Evolutionary conservation across 2,329 filamentous ascomycete genomes (phyloP).

Genomic region (Fusarium bulbicola): DNA sequence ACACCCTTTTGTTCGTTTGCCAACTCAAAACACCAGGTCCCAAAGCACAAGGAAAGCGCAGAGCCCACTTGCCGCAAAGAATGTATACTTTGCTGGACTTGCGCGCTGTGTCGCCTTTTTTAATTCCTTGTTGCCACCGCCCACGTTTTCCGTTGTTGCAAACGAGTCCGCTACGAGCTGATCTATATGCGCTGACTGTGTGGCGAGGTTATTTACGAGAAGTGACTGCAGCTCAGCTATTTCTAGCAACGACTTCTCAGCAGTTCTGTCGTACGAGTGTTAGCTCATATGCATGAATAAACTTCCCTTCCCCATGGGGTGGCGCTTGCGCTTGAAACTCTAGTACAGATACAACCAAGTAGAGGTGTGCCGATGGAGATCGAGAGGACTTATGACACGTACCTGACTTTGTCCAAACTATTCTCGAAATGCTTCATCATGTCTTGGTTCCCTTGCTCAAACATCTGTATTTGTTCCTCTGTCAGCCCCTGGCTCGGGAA

Average conservation of each 20-base stretch:
- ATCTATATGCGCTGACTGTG: slow-evolving; percentile 88
- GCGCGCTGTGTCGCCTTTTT: slow-evolving; percentile 80
- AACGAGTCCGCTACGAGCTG: slow-evolving; percentile 87
- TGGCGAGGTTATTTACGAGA: slow-evolving; percentile 83
- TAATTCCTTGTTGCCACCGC: slow-evolving; percentile 88
- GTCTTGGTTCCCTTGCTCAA: slow-evolving; percentile 90
- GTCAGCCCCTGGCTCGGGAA: slow-evolving; percentile 66
- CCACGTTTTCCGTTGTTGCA: slow-evolving; percentile 85
- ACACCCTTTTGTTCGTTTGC: neutral
- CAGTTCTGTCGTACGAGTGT: slow-evolving; percentile 65
- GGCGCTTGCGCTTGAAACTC: slow-evolving; percentile 3
- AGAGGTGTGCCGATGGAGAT: slow-evolving; percentile 6
- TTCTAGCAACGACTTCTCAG: slow-evolving; percentile 89
- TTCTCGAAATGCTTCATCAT: slow-evolving; percentile 95
- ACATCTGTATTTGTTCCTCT: slow-evolving; percentile 88
- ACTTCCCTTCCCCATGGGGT: slow-evolving; percentile 2
- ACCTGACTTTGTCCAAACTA: slow-evolving; percentile 94
- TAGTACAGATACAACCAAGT: slow-evolving; percentile 3
- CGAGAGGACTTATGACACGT: slow-evolving; percentile 50
- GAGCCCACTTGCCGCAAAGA: slow-evolving; percentile 80
- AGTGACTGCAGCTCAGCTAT: slow-evolving; percentile 93
- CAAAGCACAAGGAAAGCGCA: slow-evolving; percentile 79
- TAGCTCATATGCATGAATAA: slow-evolving; percentile 19
- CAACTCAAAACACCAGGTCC: slow-evolving; percentile 70
- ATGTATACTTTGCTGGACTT: slow-evolving; percentile 79